Percentiles rank a stretch among this genome's conserved stretches.
These are phyloP conservation scores for Drechslerella stenobrocha DNA, from an alignment of 2,329 filamentous ascomycete genomes.

Conservation along the genomic window DNA sequence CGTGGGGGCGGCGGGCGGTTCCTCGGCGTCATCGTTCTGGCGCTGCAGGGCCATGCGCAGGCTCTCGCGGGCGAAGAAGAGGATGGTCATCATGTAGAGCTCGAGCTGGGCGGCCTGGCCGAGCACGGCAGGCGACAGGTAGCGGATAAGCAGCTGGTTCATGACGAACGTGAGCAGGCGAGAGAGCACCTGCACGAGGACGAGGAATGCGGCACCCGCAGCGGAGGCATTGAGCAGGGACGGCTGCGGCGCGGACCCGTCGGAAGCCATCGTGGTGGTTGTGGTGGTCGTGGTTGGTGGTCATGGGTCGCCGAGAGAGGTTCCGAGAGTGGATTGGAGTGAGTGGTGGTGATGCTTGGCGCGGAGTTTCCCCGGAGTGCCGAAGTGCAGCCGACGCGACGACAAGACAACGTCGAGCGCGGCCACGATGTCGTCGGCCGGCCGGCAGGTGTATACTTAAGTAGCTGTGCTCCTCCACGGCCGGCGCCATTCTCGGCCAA, in stretches of 20 bases:
- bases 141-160: constrained; percentile 87
- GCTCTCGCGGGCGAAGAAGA: constrained; percentile 92
- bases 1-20: no score
- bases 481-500: not conserved
- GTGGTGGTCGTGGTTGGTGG: not conserved
- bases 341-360: not conserved
- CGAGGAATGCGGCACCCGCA: constrained; percentile 79
- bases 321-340: not conserved
- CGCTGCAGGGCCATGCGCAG: constrained; percentile 88
- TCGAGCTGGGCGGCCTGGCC: constrained; percentile 88
- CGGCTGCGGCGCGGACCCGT: constrained; percentile 18
- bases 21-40: constrained; percentile 60
- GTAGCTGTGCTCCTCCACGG: not conserved
- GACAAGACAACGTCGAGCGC: not conserved
- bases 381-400: constrained; percentile 6
- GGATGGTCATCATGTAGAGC: constrained; percentile 85
- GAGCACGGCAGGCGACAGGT: constrained; percentile 79
- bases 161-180: constrained; percentile 84
- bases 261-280: constrained; percentile 7
- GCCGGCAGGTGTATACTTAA: not conserved
- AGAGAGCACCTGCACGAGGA: constrained; percentile 84
- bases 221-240: constrained; percentile 58
- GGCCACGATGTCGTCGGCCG: not conserved
- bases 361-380: constrained; percentile 1
- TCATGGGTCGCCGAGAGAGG: not conserved